Evolutionary conservation across 108 stramenopile genomes (phyloP), one percentile per base, ranked within the genome.

Genomic region (Stephanodiscus triporus): DNA sequence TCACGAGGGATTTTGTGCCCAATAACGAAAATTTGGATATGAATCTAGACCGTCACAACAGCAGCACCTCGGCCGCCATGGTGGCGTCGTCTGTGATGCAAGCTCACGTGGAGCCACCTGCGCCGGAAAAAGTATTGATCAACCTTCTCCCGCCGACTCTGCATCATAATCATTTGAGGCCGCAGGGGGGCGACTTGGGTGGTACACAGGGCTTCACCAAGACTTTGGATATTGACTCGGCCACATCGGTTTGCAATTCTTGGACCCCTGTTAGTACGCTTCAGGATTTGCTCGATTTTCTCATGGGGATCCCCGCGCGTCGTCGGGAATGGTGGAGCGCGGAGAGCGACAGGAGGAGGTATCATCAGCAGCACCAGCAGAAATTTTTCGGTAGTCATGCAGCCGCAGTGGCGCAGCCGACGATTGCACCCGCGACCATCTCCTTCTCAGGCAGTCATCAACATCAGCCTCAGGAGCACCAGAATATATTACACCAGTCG

Each of bases 261-360:
- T 87, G 89, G 89, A 82, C 86, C 22, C 89, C 89, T 0, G 62
- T 87, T 8, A 70, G 72, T 19, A 70, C 76, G 10, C 69, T 89
- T 53, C 83, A 84, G 55, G 85, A 89, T 49, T 75, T 89, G 53
- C 26, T 89, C 19, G 78, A 84, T 23, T 87, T 89, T 75, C 27
- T 85, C 5, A 78, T 79, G 37, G 63, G 27, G 9, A 74, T 81
- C 9, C 80, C 80, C 40, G 57, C 62, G 6, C 57, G 63, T 45
- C 59, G 80, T 37, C 63, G 73, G 51, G 62, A 75, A 55, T 81
- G 73, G 73, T 81, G 80, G 80, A 61, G 32, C 47, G 26, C 42
- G 37, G 71, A 72, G 29, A 63, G 22, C 16, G 63, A 72, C 38
- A 62, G 71, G 45, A 47, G 42, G 27, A 62, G 71, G 45, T 30